Percentiles rank a stretch among this genome's conserved stretches.
Evolutionary conservation across 768 basidiomycete genomes (phyloP).

Genomic region (Hericium alpestre): DNA sequence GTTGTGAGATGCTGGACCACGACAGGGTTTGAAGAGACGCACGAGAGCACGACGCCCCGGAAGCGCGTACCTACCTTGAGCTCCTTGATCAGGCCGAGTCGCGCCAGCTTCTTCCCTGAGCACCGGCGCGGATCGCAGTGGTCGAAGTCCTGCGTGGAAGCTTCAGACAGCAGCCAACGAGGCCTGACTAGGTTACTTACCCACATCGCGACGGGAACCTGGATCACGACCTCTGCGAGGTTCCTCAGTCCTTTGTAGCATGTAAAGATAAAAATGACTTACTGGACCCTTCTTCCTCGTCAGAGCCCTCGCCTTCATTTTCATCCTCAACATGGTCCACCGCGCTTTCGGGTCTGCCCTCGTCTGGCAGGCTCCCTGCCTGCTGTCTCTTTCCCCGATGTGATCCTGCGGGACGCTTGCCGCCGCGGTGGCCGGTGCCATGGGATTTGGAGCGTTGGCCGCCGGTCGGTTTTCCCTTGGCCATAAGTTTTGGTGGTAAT

Average conservation of each 20-base stretch:
- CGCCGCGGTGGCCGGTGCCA: background rate
- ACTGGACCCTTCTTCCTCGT: conserved; percentile 3
- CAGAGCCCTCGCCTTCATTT: conserved; percentile 19
- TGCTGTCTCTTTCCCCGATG: background rate
- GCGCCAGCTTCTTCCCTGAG: conserved; percentile 82
- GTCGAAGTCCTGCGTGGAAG: conserved; percentile 71
- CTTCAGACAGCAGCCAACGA: background rate
- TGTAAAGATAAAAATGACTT: background rate
- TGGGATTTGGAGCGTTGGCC: background rate
- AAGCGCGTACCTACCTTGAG: conserved; percentile 80
- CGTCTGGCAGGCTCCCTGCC: background rate
- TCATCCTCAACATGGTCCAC: conserved; percentile 35
- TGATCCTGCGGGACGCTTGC: background rate
- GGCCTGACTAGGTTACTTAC: conserved; percentile 33
- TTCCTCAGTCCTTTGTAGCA: background rate
- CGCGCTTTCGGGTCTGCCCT: conserved; percentile 45
- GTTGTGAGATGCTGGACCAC: background rate
- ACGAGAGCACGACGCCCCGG: conserved; percentile 91
- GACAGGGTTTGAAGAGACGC: conserved; percentile 20
- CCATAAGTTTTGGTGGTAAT: background rate
- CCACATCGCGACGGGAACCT: conserved; percentile 93
- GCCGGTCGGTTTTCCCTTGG: background rate
- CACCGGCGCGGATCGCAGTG: conserved; percentile 90
- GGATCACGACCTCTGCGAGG: conserved; percentile 16
- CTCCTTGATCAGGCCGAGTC: conserved; percentile 76